Evolutionary conservation across 352 stramenopile genomes (phyloP), one percentile per base, ranked within the genome.

Genomic region (Blastocystis sp.): DNA sequence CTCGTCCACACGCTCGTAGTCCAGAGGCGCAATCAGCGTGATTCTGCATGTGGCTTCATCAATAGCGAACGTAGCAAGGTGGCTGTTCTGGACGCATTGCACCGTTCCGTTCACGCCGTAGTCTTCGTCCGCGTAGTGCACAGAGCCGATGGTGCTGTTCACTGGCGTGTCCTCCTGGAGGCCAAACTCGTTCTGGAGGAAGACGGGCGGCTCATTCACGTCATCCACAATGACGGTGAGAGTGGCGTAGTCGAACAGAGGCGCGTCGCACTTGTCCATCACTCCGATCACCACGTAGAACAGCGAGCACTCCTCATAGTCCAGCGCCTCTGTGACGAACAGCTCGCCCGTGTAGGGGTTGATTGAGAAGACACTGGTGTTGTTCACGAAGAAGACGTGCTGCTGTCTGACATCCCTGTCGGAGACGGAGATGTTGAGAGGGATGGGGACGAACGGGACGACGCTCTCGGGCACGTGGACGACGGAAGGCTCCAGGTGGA

Each of bases 191-290:
- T 19, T 48, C 14, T 28, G 17, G 17, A 61, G 60, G 7, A 24
- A 42, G 11, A 61, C 4, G 24, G 66, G 66, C 54, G 66, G 66
- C 24, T 77, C 66, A 34, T 77, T 77, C 21, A 77, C 66, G 24
- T 77, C 66, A 77, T 77, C 66, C 1, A 77, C 66, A 1, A 77
- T 19, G 17, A 77, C 45, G n/a, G 66, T 77, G 11, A 77, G 14
- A 19, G 2, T 54, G 10, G 38, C 34, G 38, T 19, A 77, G 52
- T 54, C 52, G 9, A n/a, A 61, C 14, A 61, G 66, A 9, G 66
- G 66, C 19, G 34, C 34, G 19, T 77, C 11, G 34, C 66, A 60
- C 19, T 60, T 7, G 60, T 77, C 66, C 11, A 21, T 19, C 14
- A 59, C 66, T 42, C 38, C 43, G 52, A 77, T 77, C n/a, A 21